Conservation (phyloP, 23 red algal genomes). For the Gracilaria caudata region DNA sequence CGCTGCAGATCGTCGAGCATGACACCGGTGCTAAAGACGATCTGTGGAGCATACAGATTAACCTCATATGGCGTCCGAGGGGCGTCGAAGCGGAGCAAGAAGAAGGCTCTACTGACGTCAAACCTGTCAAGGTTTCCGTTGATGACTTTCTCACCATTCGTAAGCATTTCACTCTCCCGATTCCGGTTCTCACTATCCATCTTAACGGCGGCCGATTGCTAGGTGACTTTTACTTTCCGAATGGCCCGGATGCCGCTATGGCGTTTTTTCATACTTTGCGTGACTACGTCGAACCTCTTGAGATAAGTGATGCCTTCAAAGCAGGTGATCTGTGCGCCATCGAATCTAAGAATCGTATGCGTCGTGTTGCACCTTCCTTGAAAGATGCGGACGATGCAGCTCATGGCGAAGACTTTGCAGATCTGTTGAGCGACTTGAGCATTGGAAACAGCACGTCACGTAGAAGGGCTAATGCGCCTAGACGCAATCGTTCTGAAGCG, state of each 20-base stretch:
- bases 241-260: conserved; percentile 69
- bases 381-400: background rate
- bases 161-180: conserved; percentile 1
- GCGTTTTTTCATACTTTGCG: conserved; percentile 58
- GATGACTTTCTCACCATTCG: conserved; percentile 47
- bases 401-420: conserved; percentile 20
- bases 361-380: conserved; percentile 49
- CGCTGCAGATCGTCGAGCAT: conserved; percentile 44
- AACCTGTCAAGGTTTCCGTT: conserved; percentile 39
- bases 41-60: conserved; percentile 55
- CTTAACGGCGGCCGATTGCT: conserved; percentile 25
- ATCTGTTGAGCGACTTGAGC: conserved; percentile 14
- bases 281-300: conserved; percentile 16
- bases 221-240: conserved; percentile 53
- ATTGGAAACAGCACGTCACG: background rate
- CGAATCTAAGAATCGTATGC: conserved; percentile 57
- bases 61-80: conserved; percentile 51
- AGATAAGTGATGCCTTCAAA: conserved; percentile 14
- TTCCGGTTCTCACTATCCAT: conserved; percentile 45
- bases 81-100: conserved; percentile 11
- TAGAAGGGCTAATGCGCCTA: background rate
- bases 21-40: conserved; percentile 41
- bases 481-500: background rate
- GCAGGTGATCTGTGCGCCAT: conserved; percentile 48
- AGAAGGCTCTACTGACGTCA: background rate